Conservation (phyloP, 176 grass and related monocot genomes). For the Musa schizocarpa region DNA sequence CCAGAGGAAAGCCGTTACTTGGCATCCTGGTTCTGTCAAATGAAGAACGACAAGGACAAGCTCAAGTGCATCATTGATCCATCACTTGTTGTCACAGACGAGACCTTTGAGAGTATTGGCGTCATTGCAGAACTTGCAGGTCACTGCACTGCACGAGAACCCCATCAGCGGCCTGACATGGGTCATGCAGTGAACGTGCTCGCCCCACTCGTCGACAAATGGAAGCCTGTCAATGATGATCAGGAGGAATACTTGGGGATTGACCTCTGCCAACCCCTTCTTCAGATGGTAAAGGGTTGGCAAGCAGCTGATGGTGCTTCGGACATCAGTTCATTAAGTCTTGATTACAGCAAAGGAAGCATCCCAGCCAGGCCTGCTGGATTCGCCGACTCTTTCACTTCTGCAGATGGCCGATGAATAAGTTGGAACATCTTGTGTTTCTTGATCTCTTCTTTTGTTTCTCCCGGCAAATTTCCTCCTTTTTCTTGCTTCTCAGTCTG, state of each 20-base stretch:
- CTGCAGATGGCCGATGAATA: constrained; percentile 78
- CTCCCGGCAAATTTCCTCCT: not conserved
- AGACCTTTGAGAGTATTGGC: constrained; percentile 62
- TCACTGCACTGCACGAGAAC: constrained; percentile 75
- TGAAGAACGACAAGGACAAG: constrained; percentile 52
- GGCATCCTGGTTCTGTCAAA: constrained; percentile 69
- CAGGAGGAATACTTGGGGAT: constrained; percentile 80
- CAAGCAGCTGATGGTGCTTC: constrained; percentile 59
- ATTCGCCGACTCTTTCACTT: constrained; percentile 93
- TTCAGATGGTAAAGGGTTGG: constrained; percentile 96
- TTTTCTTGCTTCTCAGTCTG: not conserved
- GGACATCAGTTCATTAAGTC: constrained; percentile 45
- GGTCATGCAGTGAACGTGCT: constrained; percentile 68
- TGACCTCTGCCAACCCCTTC: constrained; percentile 71
- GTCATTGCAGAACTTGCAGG: constrained; percentile 74
- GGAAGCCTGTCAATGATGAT: constrained; percentile 66
- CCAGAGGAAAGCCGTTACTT: constrained; percentile 76
- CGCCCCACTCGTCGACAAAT: constrained; percentile 78
- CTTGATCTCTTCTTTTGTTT: not conserved
- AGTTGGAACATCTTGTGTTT: not conserved
- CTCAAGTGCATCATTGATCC: constrained; percentile 56
- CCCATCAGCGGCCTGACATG: constrained; percentile 75
- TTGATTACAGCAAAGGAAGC: constrained; percentile 93
- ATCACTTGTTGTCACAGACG: constrained; percentile 37
- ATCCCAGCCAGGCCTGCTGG: constrained; percentile 75